These are phyloP conservation scores for Helenozyma baotianmanensis DNA, from an alignment of 805 yeast genomes.

Conservation along the genomic window DNA sequence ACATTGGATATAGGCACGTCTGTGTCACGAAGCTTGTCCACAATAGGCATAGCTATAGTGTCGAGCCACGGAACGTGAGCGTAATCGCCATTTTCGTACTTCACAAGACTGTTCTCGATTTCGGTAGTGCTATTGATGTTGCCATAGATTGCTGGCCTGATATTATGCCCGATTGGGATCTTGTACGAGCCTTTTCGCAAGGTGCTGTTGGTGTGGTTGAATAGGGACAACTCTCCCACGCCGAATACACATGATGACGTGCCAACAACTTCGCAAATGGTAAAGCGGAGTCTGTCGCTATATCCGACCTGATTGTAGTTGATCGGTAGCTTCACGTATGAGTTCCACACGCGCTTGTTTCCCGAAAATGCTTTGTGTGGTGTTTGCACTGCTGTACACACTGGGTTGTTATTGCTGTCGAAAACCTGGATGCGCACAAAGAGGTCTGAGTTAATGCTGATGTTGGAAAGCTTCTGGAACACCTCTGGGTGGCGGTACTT, in stretches of 20 bases:
- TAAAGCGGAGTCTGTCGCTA: slow-evolving; percentile 54
- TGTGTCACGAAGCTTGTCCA: slow-evolving; percentile 33
- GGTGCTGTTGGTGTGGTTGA: slow-evolving; percentile 48
- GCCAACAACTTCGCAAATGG: slow-evolving; percentile 64
- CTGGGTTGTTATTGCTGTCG: slow-evolving; percentile 27
- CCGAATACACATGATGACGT: slow-evolving; percentile 55
- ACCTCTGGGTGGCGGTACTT: slow-evolving; percentile 32
- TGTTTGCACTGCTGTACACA: slow-evolving; percentile 32
- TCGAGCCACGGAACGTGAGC: slow-evolving; percentile 71
- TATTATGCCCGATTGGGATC: slow-evolving; percentile 16
- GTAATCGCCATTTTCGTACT: slow-evolving; percentile 65
- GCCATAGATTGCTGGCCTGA: slow-evolving; percentile 16
- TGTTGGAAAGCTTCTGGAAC: slow-evolving; percentile 29
- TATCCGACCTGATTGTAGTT: slow-evolving; percentile 66
- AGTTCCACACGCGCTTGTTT: slow-evolving; percentile 56
- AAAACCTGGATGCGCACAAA: slow-evolving; percentile 27
- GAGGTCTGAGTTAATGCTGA: slow-evolving; percentile 32
- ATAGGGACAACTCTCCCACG: slow-evolving; percentile 53
- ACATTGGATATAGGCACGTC: not conserved
- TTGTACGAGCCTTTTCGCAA: slow-evolving; percentile 70
- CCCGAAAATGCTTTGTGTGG: slow-evolving; percentile 29
- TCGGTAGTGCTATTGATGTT: slow-evolving; percentile 20
- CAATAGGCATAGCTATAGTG: slow-evolving; percentile 51
- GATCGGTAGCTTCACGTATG: slow-evolving; percentile 71
- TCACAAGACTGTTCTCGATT: slow-evolving; percentile 51